Evolutionary conservation across 2,329 filamentous ascomycete species (phyloP).

Genomic region (Plenodomus tracheiphilus): DNA sequence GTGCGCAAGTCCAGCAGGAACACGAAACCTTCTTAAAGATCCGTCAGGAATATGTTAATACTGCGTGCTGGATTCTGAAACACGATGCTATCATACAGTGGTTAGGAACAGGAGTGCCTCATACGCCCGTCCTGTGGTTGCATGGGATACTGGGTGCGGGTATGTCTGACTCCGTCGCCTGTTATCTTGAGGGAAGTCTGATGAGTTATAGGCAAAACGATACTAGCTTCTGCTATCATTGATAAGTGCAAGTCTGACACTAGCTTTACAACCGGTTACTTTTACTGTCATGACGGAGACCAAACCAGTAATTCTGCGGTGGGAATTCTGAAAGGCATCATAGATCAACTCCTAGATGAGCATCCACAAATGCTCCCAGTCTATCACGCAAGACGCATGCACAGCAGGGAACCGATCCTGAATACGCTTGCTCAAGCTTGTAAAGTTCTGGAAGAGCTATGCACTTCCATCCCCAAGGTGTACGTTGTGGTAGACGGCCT

Average conservation of each 20-base stretch:
- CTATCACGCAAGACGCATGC: too few relatives aligned
- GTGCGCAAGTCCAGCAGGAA: conserved; percentile 11
- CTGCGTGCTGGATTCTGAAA: conserved; percentile 25
- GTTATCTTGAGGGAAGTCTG: not conserved
- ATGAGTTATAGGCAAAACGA: conserved; percentile 24
- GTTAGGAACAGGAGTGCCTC: conserved; percentile 12
- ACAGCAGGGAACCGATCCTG: conserved; percentile 2
- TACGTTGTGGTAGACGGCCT: conserved; percentile 40
- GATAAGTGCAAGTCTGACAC: conserved; percentile 16
- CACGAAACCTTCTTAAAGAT: conserved; percentile 11
- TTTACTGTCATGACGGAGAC: conserved; percentile 29
- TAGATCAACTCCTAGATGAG: too few relatives aligned
- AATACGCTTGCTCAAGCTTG: conserved; percentile 15
- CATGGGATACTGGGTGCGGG: conserved; percentile 16
- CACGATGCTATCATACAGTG: conserved; percentile 23
- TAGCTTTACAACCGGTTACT: conserved; percentile 17
- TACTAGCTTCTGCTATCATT: conserved; percentile 30
- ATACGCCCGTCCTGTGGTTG: conserved; percentile 18
- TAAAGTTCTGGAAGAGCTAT: conserved; percentile 13
- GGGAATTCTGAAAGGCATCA: too few relatives aligned
- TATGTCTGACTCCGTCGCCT: not conserved
- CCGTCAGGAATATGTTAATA: conserved; percentile 12
- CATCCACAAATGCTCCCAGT: too few relatives aligned
- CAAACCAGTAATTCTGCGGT: not conserved
- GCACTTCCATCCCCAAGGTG: conserved; percentile 7